These are phyloP conservation scores for Kwoniella botswanensis DNA, from an alignment of 768 basidiomycete species.

Conservation along the genomic window DNA sequence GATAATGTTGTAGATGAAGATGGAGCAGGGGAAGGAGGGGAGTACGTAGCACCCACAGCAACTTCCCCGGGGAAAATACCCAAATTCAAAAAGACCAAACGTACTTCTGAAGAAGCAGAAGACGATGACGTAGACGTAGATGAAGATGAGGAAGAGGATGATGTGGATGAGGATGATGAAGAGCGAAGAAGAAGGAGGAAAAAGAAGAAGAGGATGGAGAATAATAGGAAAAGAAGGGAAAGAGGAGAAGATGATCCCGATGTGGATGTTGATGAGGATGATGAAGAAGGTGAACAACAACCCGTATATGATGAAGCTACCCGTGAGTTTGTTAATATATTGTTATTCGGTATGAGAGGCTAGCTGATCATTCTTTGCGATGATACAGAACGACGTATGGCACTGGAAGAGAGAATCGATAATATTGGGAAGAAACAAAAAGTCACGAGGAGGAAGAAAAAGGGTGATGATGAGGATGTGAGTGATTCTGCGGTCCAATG, in stretches of 20 bases:
- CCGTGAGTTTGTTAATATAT: slow-evolving; percentile 35
- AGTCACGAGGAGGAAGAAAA: slow-evolving; percentile 69
- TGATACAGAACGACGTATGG: slow-evolving; percentile 71
- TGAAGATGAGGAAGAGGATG: slow-evolving; percentile 51
- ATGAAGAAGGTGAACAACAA: slow-evolving; percentile 64
- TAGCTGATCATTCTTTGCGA: slow-evolving; percentile 1
- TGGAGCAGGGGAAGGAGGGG: slow-evolving; percentile 63
- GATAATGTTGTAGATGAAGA: slow-evolving; percentile 50
- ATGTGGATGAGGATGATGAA: slow-evolving; percentile 50
- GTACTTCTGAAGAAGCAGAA: slow-evolving; percentile 30
- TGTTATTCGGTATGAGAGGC: background rate
- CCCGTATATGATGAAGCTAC: slow-evolving; percentile 72
- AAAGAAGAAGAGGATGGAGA: slow-evolving; percentile 64
- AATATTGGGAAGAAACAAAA: slow-evolving; percentile 81
- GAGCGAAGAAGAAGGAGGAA: slow-evolving; percentile 52
- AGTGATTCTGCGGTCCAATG: slow-evolving; percentile 28
- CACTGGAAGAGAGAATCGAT: slow-evolving; percentile 82
- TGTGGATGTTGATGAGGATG: slow-evolving; percentile 64
- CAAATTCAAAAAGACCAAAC: slow-evolving; percentile 55
- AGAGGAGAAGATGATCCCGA: slow-evolving; percentile 57
- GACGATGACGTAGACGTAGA: slow-evolving; percentile 46
- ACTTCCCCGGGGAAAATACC: slow-evolving; percentile 39
- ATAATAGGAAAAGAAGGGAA: slow-evolving; percentile 55
- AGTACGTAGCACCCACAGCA: slow-evolving; percentile 44
- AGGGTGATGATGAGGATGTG: slow-evolving; percentile 71